A percentile compares a stretch with the other conserved stretches of the same genome.
Conservation (phyloP, 2,329 filamentous ascomycete genomes). For the Arthrocladium fulminans region DNA sequence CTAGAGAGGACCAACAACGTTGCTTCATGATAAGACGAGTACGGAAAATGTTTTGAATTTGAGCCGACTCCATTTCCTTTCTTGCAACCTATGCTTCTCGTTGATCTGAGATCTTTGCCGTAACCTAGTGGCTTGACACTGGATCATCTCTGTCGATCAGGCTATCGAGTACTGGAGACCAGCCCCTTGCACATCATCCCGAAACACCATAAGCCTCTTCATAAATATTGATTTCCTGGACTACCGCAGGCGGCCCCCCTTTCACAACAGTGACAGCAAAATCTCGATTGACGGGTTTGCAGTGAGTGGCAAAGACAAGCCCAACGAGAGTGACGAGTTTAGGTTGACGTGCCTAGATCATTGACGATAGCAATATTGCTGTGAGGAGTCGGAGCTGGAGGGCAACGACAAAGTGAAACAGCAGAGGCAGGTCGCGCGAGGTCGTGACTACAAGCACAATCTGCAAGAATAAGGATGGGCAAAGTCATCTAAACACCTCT, state of each 20-base stretch:
- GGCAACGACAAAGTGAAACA: background rate
- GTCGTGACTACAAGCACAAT: background rate
- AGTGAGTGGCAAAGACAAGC: background rate
- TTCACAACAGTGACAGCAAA: background rate
- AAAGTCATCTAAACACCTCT: constrained; percentile 3
- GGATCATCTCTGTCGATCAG: constrained; percentile 5
- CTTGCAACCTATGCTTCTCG: constrained; percentile 1
- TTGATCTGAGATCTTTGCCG: background rate
- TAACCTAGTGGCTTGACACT: constrained; percentile 5
- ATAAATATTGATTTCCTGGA: background rate
- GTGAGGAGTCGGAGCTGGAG: background rate
- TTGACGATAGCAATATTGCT: background rate
- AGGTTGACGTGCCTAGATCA: background rate
- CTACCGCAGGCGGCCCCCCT: background rate
- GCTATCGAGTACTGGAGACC: constrained; percentile 1
- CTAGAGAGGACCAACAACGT: background rate
- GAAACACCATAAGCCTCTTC: background rate
- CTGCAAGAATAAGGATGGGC: constrained; percentile 3
- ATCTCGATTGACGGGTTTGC: background rate
- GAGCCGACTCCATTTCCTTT: background rate
- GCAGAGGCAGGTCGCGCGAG: background rate
- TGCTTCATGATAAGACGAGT: constrained; percentile 2
- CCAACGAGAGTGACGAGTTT: background rate
- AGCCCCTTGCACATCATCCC: constrained; percentile 1
- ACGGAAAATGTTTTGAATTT: background rate